These are phyloP conservation scores for Nakazawaea laoshanensis DNA, from an alignment of 805 yeast genomes.

Conservation along the genomic window DNA sequence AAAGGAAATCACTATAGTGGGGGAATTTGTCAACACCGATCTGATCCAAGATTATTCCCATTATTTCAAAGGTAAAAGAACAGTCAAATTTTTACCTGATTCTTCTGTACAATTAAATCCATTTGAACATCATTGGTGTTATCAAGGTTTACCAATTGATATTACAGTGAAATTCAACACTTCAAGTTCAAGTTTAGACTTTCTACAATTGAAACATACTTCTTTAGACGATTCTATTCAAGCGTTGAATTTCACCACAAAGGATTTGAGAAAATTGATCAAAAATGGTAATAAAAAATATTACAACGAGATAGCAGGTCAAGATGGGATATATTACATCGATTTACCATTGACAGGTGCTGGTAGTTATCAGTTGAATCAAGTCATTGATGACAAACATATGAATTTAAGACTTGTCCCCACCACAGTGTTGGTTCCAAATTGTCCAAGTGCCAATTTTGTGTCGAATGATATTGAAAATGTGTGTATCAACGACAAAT, in stretches of 20 bases:
- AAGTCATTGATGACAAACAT: slow-evolving; percentile 51
- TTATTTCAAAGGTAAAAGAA: slow-evolving; percentile 80
- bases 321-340: slow-evolving; percentile 43
- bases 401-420: slow-evolving; percentile 52
- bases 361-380: slow-evolving; percentile 68
- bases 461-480: slow-evolving; percentile 24
- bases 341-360: slow-evolving; percentile 59
- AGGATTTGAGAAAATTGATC: slow-evolving; percentile 37
- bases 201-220: slow-evolving; percentile 54
- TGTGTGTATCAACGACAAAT: slow-evolving; percentile 57
- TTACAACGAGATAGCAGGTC: slow-evolving; percentile 12
- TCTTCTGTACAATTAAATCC: slow-evolving; percentile 83
- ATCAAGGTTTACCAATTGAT: slow-evolving; percentile 27
- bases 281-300: slow-evolving; percentile 7
- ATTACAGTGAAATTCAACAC: slow-evolving; percentile 71
- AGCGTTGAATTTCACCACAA: slow-evolving; percentile 44
- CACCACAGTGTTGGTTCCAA: slow-evolving; percentile 57
- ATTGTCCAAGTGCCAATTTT: slow-evolving; percentile 71
- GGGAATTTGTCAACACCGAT: slow-evolving; percentile 24
- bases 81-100: slow-evolving; percentile 85
- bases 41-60: slow-evolving; percentile 35
- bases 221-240: slow-evolving; percentile 42
- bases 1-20: slow-evolving; percentile 23
- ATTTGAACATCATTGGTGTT: slow-evolving; percentile 54
- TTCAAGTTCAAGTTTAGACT: slow-evolving; percentile 64